These are phyloP conservation scores for Hanseniaspora jakobsenii DNA, from an alignment of 805 yeast genomes.

Conservation along the genomic window DNA sequence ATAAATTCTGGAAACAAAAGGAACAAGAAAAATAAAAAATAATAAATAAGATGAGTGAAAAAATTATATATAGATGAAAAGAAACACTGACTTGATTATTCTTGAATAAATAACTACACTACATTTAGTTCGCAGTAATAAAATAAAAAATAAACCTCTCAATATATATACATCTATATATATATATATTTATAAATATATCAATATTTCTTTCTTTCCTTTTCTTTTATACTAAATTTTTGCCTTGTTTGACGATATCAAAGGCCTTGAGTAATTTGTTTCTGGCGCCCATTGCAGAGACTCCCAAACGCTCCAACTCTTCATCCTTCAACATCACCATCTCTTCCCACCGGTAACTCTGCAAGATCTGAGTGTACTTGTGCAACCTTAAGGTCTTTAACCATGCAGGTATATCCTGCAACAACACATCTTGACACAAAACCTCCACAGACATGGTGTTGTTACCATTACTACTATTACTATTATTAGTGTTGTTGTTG, in stretches of 20 bases:
- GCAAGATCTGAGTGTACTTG: conserved; percentile 79
- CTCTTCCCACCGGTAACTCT: conserved; percentile 65
- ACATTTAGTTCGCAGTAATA: too few species aligned
- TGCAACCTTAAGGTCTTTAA: conserved; percentile 78
- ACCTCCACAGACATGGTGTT: conserved; percentile 37
- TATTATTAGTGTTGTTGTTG: conserved; percentile 1
- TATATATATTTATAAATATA: too few species aligned
- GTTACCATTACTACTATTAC: conserved; percentile 3
- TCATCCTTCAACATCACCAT: conserved; percentile 60
- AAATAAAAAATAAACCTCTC: too few species aligned
- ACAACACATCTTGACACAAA: conserved; percentile 40
- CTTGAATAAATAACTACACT: too few species aligned
- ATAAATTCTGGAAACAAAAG: conserved; percentile 1
- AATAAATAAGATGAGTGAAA: background rate
- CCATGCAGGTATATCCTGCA: conserved; percentile 84
- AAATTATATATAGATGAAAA: too few species aligned
- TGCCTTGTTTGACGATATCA: conserved; percentile 60
- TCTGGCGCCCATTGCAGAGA: conserved; percentile 89
- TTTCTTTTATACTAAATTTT: too few species aligned
- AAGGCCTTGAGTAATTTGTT: conserved; percentile 87
- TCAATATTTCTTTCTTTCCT: too few species aligned
- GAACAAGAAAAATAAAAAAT: background rate
- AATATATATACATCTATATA: too few species aligned
- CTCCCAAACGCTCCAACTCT: conserved; percentile 66
- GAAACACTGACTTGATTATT: too few species aligned